A percentile compares a stretch with the other conserved stretches of the same genome.
Conservation (phyloP, 352 stramenopile species). For the Pythium grandisporangium region DNA sequence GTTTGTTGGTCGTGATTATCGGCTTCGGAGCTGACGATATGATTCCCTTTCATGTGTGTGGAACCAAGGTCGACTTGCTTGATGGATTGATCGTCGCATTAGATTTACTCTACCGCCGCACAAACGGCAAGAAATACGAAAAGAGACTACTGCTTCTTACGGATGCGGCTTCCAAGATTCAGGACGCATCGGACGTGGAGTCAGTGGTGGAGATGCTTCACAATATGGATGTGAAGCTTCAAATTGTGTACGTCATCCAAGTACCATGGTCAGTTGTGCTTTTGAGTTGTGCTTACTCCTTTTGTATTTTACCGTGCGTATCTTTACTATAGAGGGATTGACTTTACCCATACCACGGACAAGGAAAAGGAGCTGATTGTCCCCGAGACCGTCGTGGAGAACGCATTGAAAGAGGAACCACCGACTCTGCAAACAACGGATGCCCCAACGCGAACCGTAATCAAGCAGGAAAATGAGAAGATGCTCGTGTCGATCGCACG, state of each 20-base stretch:
- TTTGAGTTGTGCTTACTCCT: neutral
- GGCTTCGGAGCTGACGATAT: too few relatives aligned
- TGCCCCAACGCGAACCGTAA: slow-evolving; percentile 8
- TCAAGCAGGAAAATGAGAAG: slow-evolving; percentile 74
- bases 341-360: slow-evolving; percentile 48
- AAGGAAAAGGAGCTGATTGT: too few relatives aligned
- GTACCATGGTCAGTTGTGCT: neutral
- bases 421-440: too few relatives aligned
- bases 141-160: slow-evolving; percentile 72
- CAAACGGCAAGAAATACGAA: slow-evolving; percentile 71
- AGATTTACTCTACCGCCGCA: slow-evolving; percentile 66
- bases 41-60: too few relatives aligned
- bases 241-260: slow-evolving; percentile 54
- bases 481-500: slow-evolving; percentile 75
- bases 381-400: neutral
- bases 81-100: slow-evolving; percentile 77
- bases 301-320: too few relatives aligned
- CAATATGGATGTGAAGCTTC: slow-evolving; percentile 68
- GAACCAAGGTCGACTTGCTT: slow-evolving; percentile 65
- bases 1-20: too few relatives aligned
- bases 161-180: slow-evolving; percentile 51
- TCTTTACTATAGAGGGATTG: slow-evolving; percentile 43
- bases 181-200: slow-evolving; percentile 52
- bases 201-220: slow-evolving; percentile 66
- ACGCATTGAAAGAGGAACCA: slow-evolving; percentile 14